Percentiles rank a stretch among this genome's conserved stretches.
Evolutionary conservation across 768 basidiomycete species (phyloP).

Genomic region (Royoungia palumana): DNA sequence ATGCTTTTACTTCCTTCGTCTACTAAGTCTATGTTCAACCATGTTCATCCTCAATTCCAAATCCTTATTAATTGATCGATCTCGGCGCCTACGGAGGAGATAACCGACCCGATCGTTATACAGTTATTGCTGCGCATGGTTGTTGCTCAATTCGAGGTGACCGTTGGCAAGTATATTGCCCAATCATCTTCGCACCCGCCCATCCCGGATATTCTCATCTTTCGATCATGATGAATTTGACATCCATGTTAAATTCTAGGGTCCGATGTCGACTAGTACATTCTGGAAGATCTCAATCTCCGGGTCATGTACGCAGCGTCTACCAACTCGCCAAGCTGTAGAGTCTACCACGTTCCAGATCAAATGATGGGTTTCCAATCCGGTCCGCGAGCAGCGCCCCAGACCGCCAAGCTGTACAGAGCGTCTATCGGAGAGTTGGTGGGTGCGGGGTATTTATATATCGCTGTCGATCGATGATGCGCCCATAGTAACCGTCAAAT

Average conservation of each 20-base stretch:
- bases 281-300: constrained; percentile 5
- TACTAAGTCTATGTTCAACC: not conserved
- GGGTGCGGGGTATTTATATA: not conserved
- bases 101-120: not conserved
- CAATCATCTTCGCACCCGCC: not conserved
- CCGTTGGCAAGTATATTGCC: not conserved
- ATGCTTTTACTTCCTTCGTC: too few relatives aligned
- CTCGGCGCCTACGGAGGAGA: not conserved
- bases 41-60: not conserved
- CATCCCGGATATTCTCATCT: not conserved
- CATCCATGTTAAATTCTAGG: not conserved
- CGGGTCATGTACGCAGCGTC: not conserved
- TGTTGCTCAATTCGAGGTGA: not conserved
- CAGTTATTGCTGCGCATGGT: not conserved
- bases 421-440: constrained; percentile 8
- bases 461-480: not conserved
- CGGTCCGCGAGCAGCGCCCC: not conserved
- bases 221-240: not conserved
- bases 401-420: constrained; percentile 26
- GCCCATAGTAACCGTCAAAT: not conserved
- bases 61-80: constrained; percentile 6
- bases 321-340: constrained; percentile 23
- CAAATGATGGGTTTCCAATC: not conserved
- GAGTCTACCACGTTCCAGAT: not conserved
- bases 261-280: not conserved